Conservation (phyloP, 345 rosid genomes). For the Odontarrhena argentea region DNA sequence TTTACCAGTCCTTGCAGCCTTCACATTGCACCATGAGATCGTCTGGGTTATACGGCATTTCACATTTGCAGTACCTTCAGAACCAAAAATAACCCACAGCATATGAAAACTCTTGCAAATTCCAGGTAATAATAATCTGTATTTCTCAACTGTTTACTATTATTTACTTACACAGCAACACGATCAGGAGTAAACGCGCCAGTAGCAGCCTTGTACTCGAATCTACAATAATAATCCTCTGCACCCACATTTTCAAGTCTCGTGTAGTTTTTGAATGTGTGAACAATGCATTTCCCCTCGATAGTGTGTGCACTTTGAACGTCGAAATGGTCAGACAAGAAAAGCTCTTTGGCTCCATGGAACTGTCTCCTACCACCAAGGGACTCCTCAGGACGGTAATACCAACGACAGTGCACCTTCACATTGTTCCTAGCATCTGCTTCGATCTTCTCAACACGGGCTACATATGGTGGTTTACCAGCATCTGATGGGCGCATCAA, state of each 20-base stretch:
- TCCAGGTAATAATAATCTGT: not conserved
- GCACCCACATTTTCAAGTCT: slow-evolving; percentile 86
- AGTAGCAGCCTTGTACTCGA: slow-evolving; percentile 80
- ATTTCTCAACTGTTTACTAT: not conserved
- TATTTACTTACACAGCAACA: slow-evolving; percentile 76
- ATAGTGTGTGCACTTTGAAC: slow-evolving; percentile 83
- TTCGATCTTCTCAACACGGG: slow-evolving; percentile 79
- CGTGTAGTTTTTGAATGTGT: slow-evolving; percentile 78
- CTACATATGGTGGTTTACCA: slow-evolving; percentile 80
- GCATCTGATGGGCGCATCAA: slow-evolving; percentile 84
- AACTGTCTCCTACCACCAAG: slow-evolving; percentile 85
- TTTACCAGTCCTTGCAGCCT: slow-evolving; percentile 87
- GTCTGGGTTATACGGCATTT: slow-evolving; percentile 90
- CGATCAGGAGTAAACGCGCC: slow-evolving; percentile 83
- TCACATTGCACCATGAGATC: slow-evolving; percentile 90
- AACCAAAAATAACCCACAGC: slow-evolving; percentile 24
- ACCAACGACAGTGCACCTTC: slow-evolving; percentile 80
- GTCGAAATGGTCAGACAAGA: slow-evolving; percentile 75
- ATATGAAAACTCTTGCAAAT: not conserved
- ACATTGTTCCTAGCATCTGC: slow-evolving; percentile 75
- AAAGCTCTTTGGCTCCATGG: slow-evolving; percentile 84
- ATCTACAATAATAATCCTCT: slow-evolving; percentile 82
- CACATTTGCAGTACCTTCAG: slow-evolving; percentile 84
- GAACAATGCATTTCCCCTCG: slow-evolving; percentile 81
- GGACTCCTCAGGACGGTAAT: slow-evolving; percentile 87